A percentile compares a stretch with the other conserved stretches of the same genome.
Evolutionary conservation across 345 rosid genomes (phyloP).

Genomic region (Conringia planisiliqua): DNA sequence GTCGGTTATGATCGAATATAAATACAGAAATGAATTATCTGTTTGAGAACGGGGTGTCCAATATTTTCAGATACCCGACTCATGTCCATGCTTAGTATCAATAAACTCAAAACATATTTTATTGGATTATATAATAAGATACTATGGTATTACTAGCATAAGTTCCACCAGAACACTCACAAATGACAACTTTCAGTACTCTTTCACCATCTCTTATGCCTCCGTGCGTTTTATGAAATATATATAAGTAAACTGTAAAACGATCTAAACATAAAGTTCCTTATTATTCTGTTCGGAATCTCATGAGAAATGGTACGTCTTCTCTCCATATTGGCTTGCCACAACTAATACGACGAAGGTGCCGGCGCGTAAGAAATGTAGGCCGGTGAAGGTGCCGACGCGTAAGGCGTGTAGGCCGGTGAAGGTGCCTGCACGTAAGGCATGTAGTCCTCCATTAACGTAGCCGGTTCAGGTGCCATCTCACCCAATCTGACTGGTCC

Average conservation of each 20-base stretch:
- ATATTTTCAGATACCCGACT: too few species aligned
- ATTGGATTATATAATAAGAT: neutral
- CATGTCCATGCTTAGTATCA: neutral
- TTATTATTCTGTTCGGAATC: constrained; percentile 2
- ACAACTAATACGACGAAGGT: constrained; percentile 3
- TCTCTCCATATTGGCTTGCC: neutral
- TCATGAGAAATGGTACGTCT: constrained; percentile 1
- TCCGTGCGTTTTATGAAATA: neutral
- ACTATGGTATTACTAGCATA: neutral
- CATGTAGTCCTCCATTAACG: neutral
- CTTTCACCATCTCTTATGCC: neutral
- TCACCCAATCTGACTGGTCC: constrained; percentile 16
- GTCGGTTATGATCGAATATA: too few species aligned
- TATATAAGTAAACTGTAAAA: neutral
- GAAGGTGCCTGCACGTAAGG: neutral
- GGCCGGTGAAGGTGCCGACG: neutral
- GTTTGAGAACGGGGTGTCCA: too few species aligned
- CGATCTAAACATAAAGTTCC: neutral
- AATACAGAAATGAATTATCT: too few species aligned
- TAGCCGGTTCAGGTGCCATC: constrained; percentile 24
- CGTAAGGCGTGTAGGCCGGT: neutral
- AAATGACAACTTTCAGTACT: neutral
- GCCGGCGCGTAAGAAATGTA: neutral
- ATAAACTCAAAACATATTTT: neutral
- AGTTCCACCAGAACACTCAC: neutral